phyloP scores from a whole-genome alignment of 306 rosid genomes.

The Corylus avellana region DNA sequence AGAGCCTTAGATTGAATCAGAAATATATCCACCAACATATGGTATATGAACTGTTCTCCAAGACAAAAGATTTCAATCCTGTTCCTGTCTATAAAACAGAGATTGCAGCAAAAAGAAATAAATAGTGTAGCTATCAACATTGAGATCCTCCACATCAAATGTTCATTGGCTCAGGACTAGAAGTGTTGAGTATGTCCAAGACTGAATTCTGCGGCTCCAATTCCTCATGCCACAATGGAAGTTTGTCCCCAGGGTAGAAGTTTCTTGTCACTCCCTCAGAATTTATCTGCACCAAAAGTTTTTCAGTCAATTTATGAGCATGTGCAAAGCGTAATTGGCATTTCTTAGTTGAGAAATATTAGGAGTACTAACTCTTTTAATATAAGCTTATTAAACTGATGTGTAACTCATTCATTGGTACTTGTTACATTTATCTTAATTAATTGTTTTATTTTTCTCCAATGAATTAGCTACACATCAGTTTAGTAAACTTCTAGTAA shows the following conservation, averaged over 20 bases:
- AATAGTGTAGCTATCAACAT: conserved; percentile 7
- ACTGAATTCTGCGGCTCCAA: conserved; percentile 73
- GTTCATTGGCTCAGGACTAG: conserved; percentile 80
- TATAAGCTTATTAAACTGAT: too few relatives aligned
- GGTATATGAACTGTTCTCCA: background rate
- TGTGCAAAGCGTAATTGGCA: background rate
- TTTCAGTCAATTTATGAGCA: conserved; percentile 3
- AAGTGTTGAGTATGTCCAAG: conserved; percentile 65
- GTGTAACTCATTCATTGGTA: too few relatives aligned
- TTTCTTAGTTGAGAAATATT: background rate
- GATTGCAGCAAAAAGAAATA: background rate
- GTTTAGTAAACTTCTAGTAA: too few relatives aligned
- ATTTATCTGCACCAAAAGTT: conserved; percentile 60
- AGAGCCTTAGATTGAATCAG: background rate
- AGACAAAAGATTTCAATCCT: background rate
- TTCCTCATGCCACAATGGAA: conserved; percentile 94
- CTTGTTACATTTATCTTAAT: too few relatives aligned
- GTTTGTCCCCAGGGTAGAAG: conserved; percentile 74
- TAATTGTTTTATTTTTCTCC: too few relatives aligned
- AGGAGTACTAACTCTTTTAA: too few relatives aligned
- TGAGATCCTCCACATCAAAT: conserved; percentile 28
- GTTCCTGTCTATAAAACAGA: background rate
- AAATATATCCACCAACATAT: conserved; percentile 22
- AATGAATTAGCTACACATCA: too few relatives aligned
- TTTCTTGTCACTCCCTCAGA: conserved; percentile 92